phyloP scores from a whole-genome alignment of 805 yeast genomes.

The Debaryomyces prosopidis region DNA sequence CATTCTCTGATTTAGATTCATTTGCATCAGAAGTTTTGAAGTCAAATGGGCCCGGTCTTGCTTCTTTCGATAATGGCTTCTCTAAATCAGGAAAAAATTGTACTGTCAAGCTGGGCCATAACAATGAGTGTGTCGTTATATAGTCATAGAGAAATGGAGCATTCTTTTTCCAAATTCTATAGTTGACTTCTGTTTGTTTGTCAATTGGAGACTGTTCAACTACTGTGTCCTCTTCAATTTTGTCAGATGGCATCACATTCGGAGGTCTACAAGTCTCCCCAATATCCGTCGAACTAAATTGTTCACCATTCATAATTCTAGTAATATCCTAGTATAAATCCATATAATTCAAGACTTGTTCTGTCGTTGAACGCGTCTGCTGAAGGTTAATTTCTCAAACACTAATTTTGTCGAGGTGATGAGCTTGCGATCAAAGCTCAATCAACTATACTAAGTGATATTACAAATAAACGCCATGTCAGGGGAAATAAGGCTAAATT shows the following conservation, averaged over 20 bases:
- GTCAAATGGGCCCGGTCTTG: background rate
- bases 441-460: background rate
- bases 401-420: no score
- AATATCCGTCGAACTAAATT: background rate
- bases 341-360: no score
- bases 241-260: no score
- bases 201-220: slow-evolving; percentile 23
- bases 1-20: slow-evolving; percentile 7
- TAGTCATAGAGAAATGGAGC: slow-evolving; percentile 44
- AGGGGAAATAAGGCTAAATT: slow-evolving; percentile 51
- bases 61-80: slow-evolving; percentile 5
- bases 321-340: no score
- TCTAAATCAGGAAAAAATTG: slow-evolving; percentile 45
- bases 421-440: background rate
- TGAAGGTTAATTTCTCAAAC: no score
- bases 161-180: slow-evolving; percentile 45
- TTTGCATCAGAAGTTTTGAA: background rate
- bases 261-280: background rate
- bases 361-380: no score
- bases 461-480: slow-evolving; percentile 3
- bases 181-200: slow-evolving; percentile 29
- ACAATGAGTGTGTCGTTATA: slow-evolving; percentile 36
- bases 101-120: slow-evolving; percentile 45
- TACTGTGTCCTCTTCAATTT: background rate
- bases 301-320: background rate